phyloP scores from a whole-genome alignment of 2,329 filamentous ascomycete genomes.

The Pseudopyrenochaeta lycopersici region DNA sequence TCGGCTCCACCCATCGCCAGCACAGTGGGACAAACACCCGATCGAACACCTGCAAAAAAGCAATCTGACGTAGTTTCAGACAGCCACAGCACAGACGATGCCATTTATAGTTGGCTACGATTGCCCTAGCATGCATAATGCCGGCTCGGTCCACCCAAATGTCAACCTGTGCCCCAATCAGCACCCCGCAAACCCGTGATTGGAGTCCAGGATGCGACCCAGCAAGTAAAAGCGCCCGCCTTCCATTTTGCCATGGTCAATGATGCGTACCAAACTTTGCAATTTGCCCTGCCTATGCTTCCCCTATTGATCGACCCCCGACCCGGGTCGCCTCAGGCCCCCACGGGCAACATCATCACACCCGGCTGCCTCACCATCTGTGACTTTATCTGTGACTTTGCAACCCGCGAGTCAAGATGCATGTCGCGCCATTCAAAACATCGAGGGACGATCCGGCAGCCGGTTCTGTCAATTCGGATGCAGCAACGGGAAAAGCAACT shows the following conservation, averaged over 20 bases:
- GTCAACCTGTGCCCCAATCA: conserved; percentile 8
- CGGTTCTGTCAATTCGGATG: neutral
- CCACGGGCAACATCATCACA: neutral
- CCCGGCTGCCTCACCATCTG: neutral
- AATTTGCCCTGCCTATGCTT: neutral
- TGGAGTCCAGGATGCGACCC: too few species aligned
- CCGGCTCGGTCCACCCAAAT: conserved; percentile 1
- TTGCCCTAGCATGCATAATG: conserved; percentile 9
- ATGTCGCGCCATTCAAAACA: neutral
- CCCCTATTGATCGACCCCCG: neutral
- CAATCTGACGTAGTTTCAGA: conserved; percentile 36
- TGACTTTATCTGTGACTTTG: neutral
- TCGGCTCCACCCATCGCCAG: neutral
- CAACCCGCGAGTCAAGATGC: neutral
- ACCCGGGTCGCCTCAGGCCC: neutral
- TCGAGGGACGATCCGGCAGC: neutral
- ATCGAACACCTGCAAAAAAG: conserved; percentile 5
- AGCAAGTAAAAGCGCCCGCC: too few species aligned
- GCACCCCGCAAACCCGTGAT: conserved; percentile 1
- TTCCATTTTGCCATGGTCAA: too few species aligned
- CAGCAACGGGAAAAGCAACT: neutral
- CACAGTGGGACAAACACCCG: conserved; percentile 1
- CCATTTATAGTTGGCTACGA: conserved; percentile 2
- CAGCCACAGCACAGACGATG: conserved; percentile 27
- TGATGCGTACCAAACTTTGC: neutral